These are phyloP conservation scores for Monosporozyma aerobia DNA, from an alignment of 805 yeast genomes.

Conservation along the genomic window DNA sequence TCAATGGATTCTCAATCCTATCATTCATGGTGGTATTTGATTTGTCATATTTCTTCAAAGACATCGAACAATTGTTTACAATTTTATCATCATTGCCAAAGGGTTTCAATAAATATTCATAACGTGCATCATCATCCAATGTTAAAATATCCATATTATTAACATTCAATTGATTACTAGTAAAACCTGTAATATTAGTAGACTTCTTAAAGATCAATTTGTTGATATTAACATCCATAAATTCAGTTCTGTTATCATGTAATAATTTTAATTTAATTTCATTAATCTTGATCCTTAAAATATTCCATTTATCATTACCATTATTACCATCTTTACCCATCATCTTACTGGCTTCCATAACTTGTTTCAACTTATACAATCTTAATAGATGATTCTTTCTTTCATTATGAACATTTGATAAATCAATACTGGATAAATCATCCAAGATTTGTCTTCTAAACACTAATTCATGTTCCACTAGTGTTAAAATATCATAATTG, in stretches of 20 bases:
- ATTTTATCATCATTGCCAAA: constrained; percentile 10
- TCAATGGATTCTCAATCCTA: constrained; percentile 22
- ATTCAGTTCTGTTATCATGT: constrained; percentile 27
- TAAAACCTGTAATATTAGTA: constrained; percentile 58
- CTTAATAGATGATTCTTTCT: constrained; percentile 33
- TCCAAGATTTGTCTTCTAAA: constrained; percentile 42
- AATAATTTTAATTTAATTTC: constrained; percentile 65
- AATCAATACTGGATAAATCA: constrained; percentile 40
- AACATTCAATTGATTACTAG: constrained; percentile 50
- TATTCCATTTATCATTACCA: constrained; percentile 30
- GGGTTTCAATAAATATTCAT: constrained; percentile 65
- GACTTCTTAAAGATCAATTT: constrained; percentile 51
- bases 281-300: constrained; percentile 59
- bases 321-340: constrained; percentile 20
- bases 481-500: constrained; percentile 34
- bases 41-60: background rate
- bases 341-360: constrained; percentile 31
- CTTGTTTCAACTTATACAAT: constrained; percentile 38
- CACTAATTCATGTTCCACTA: constrained; percentile 38
- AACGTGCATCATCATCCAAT: constrained; percentile 44
- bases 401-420: constrained; percentile 33
- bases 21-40: constrained; percentile 1
- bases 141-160: constrained; percentile 62
- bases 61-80: background rate
- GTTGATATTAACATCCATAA: constrained; percentile 61